Evolutionary conservation across 306 rosid genomes (phyloP), one percentile per base, ranked within the genome.

Genomic region (Fragaria vesca): DNA sequence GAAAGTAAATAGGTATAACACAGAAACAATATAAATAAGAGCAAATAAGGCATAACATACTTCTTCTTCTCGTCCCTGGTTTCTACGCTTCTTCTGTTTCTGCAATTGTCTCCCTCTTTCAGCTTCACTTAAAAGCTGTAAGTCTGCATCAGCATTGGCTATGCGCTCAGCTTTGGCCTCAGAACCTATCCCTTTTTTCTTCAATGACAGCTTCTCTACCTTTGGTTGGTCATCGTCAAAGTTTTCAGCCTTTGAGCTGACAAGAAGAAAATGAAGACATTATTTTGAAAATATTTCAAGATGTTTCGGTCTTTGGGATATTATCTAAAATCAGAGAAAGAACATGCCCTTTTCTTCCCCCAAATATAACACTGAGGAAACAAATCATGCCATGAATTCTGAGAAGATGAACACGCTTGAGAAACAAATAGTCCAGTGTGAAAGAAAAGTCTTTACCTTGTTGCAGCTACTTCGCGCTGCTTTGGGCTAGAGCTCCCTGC

Each of bases 41-140:
- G 10, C 30, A 2, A 51, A 66, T 58, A 67, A 46, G 70, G 61
- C 48, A 77, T 20, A 76, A 81, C 93, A 81, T 93, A 91, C 99
- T 26, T 89, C 96, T 74, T 89, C 97, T 89, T 95, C 97, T 75
- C 93, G 97, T 76, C 97, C 97, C 72, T 87, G 96, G 79, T 87
- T 85, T 81, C 92, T 83, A 71, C 95, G 96, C 83, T 87, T 95
- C 90, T 90, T 95, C 86, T 89, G 91, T 84, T 93, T 95, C 84
- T 75, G 97, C 85, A 93, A 83, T 32, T 88, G 93, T 78, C 99
- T 89, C 80, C 89, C 97, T 84, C 95, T 86, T 77, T 95, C 97
- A 80, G 86, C 82, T 75, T 87, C 89, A 86, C 83, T 88, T 81
- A 95, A 69, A 80, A 92, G 86, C 78, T 95, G 97, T 20, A 92